Base-by-base conservation (phyloP, 495 filamentous ascomycete species). In the Penicillium waksmanii region DNA sequence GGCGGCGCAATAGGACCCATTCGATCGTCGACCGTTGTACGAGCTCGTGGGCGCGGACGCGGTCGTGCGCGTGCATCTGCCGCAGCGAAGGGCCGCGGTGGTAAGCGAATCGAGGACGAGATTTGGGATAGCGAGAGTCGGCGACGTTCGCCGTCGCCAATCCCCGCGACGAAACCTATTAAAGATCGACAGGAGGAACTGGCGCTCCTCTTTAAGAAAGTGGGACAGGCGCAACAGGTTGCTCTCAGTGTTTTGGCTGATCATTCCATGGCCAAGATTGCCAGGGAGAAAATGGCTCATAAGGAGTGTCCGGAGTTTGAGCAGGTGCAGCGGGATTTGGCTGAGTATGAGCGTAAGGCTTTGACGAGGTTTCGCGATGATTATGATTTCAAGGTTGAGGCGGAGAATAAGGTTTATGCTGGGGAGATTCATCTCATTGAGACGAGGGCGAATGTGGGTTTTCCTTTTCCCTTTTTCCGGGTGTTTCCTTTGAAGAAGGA, bases 161-260 rank as follows among this genome's bases (percentile, higher is more conserved):
- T 62, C 56, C 67, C 71, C 8, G 56, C 58, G 10, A 73, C 73
- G 3, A 70, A 76, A 49, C 74, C 66, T 19, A 67, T 81, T 10
- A 74, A 74, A 31, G 61, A 70, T 25, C 75, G 78, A 5, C 77
- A 79, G 58, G 75, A 72, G 4, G 72, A 78, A 55, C 35, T 84
- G 34, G 72, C 76, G 34, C 63, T 67, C 13, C 58, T 74, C 1
- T 81, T 82, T 58, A 80, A 76, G 63, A 73, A 71, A 35, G 65
- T 81, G 23, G 78, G 74, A 40, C 66, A 71, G 12, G 73, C 71
- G 0, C 78, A 81, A 53, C 69, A 73, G 47, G 38, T 74, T 19
- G 73, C 79, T 3, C 50, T 83, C 25, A 66, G 60, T 25, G 70
- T 72, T 5, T 51, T 83, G 31, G 76, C 76, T 5, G 68, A 72